Conservation (phyloP, 345 rosid genomes). For the Moringa oleifera region DNA sequence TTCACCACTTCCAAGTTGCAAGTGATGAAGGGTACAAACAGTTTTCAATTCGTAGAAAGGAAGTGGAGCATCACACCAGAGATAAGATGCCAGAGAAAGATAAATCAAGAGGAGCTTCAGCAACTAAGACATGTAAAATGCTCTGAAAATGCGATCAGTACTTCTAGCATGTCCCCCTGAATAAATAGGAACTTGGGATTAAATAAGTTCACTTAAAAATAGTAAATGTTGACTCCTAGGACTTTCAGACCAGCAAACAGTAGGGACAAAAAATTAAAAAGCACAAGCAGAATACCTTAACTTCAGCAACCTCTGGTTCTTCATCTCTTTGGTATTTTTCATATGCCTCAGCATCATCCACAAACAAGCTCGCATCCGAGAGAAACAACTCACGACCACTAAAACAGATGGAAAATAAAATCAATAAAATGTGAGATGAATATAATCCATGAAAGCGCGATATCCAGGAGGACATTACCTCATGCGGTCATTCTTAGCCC, state of each 20-base stretch:
- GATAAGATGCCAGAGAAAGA: too few relatives aligned
- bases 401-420: conserved; percentile 23
- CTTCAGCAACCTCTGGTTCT: conserved; percentile 43
- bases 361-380: conserved; percentile 81
- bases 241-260: background rate
- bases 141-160: background rate
- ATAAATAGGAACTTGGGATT: background rate
- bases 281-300: conserved; percentile 31
- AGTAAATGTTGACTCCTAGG: background rate
- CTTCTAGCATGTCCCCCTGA: background rate
- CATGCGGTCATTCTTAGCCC: conserved; percentile 99
- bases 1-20: too few relatives aligned
- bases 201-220: background rate
- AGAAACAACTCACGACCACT: conserved; percentile 98
- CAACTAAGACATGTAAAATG: background rate
- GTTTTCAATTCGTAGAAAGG: too few relatives aligned
- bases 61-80: too few relatives aligned
- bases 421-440: background rate
- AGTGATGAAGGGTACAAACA: too few relatives aligned
- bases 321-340: conserved; percentile 80
- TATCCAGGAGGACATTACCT: conserved; percentile 41
- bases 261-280: background rate
- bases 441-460: conserved; percentile 1
- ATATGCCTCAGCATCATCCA: conserved; percentile 92
- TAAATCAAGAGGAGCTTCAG: too few relatives aligned